Conservation (phyloP, 164 flowering plant species). For the Amborella trichopoda region DNA sequence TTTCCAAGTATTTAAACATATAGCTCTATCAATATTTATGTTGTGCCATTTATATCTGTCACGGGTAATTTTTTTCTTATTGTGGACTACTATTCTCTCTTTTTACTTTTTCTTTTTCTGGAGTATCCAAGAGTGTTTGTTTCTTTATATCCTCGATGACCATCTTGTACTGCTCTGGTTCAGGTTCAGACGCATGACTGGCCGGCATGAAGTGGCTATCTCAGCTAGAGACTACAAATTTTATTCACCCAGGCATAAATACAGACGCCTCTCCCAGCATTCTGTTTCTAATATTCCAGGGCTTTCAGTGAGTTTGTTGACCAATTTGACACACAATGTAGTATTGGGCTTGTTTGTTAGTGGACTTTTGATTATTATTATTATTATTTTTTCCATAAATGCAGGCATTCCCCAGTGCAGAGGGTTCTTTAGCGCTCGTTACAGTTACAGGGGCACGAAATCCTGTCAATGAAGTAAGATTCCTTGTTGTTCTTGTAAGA, state of each 20-base stretch:
- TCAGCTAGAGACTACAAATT: constrained; percentile 78
- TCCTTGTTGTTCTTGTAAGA: too few relatives aligned
- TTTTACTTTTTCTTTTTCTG: too few relatives aligned
- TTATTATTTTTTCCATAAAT: constrained; percentile 3
- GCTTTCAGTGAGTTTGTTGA: constrained; percentile 48
- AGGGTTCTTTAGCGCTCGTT: constrained; percentile 39
- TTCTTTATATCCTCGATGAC: too few relatives aligned
- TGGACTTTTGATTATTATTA: neutral
- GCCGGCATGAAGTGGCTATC: constrained; percentile 71
- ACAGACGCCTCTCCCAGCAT: constrained; percentile 55
- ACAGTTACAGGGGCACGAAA: constrained; percentile 37
- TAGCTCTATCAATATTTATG: too few relatives aligned
- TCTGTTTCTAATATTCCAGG: constrained; percentile 42
- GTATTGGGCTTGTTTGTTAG: neutral
- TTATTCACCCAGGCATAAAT: constrained; percentile 90
- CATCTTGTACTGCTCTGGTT: too few relatives aligned
- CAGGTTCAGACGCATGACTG: constrained; percentile 91
- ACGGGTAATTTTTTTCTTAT: too few relatives aligned
- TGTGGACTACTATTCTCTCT: too few relatives aligned
- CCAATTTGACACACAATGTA: neutral
- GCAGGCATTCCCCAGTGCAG: constrained; percentile 49
- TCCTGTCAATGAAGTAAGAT: constrained; percentile 40
- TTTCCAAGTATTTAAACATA: too few relatives aligned
- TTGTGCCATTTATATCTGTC: too few relatives aligned
- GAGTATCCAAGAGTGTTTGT: too few relatives aligned